A percentile compares a stretch with the other conserved stretches of the same genome.
phyloP scores from a whole-genome alignment of 1,284 basidiomycete species.

The Xanthoconium separans region DNA sequence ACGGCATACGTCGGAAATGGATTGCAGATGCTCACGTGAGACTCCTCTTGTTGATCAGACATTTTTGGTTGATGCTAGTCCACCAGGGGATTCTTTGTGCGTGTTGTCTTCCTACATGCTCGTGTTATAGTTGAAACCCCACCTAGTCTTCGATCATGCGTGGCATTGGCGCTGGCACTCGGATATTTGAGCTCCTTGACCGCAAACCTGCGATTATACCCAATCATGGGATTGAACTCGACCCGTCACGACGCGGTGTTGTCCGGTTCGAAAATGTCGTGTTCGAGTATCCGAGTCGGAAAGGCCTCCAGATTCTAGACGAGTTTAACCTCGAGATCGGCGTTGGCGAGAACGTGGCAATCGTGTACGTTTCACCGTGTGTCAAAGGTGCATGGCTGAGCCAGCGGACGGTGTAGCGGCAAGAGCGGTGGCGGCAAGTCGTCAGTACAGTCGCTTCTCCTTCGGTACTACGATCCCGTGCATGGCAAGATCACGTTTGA shows the following conservation, averaged over 20 bases:
- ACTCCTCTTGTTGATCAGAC: constrained; percentile 7
- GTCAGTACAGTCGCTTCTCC: constrained; percentile 84
- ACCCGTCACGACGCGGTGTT: constrained; percentile 56
- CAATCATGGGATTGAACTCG: constrained; percentile 56
- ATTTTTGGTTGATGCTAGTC: background rate
- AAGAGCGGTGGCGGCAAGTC: constrained; percentile 91
- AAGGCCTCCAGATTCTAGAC: constrained; percentile 75
- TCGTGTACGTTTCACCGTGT: constrained; percentile 64
- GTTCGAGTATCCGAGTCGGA: constrained; percentile 87
- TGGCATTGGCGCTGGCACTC: constrained; percentile 88
- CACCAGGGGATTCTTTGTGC: constrained; percentile 40
- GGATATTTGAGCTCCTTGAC: constrained; percentile 93
- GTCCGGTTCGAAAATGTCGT: constrained; percentile 78
- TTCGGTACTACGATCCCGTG: constrained; percentile 92
- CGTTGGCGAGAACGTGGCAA: constrained; percentile 85
- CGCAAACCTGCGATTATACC: constrained; percentile 72
- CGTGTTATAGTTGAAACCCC: background rate
- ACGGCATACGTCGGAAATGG: constrained; percentile 88
- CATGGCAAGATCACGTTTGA: constrained; percentile 82
- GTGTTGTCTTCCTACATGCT: constrained; percentile 14
- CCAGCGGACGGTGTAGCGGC: constrained; percentile 50
- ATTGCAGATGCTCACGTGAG: constrained; percentile 77
- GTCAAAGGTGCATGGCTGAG: background rate
- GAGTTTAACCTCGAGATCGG: constrained; percentile 76
- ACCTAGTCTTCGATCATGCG: constrained; percentile 79